Evolutionary conservation across 257 asterid species (phyloP).

Genomic region (Nyctanthes arbortristis): DNA sequence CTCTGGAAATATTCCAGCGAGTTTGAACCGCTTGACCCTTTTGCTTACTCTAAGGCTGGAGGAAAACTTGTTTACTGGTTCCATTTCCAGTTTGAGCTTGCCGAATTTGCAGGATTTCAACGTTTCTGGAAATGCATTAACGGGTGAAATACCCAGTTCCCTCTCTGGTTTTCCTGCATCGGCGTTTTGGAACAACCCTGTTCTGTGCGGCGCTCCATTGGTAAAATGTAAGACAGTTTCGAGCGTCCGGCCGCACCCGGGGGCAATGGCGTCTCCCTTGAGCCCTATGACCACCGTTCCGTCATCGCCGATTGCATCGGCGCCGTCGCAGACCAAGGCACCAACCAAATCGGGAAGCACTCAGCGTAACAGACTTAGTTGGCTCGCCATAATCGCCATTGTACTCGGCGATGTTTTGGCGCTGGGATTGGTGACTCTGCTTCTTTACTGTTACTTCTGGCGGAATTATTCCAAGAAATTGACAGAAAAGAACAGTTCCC

Average conservation of each 20-base stretch:
- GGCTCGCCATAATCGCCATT: constrained; percentile 58
- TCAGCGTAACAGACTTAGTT: constrained; percentile 48
- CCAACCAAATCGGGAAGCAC: constrained; percentile 23
- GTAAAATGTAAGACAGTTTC: constrained; percentile 35
- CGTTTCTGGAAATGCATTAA: constrained; percentile 57
- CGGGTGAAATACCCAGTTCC: constrained; percentile 55
- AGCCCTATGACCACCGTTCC: constrained; percentile 44
- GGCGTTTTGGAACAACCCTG: constrained; percentile 46
- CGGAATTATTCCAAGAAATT: constrained; percentile 32
- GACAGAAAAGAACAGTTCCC: constrained; percentile 29
- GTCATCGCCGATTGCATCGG: constrained; percentile 58
- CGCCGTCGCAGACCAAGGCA: constrained; percentile 44
- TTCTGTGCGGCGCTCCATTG: constrained; percentile 72
- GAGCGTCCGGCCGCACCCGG: constrained; percentile 48
- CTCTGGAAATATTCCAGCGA: constrained; percentile 54
- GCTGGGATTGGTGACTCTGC: constrained; percentile 45
- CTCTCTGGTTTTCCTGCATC: constrained; percentile 57
- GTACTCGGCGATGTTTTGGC: constrained; percentile 66
- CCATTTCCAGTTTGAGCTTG: constrained; percentile 41
- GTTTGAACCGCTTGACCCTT: constrained; percentile 43
- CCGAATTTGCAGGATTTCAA: constrained; percentile 72
- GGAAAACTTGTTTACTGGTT: constrained; percentile 57
- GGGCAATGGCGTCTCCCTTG: constrained; percentile 55
- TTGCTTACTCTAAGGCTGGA: constrained; percentile 70
- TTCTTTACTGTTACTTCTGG: constrained; percentile 73